Evolutionary conservation across 495 filamentous ascomycete species (phyloP).

Genomic region (Tuber brumale): DNA sequence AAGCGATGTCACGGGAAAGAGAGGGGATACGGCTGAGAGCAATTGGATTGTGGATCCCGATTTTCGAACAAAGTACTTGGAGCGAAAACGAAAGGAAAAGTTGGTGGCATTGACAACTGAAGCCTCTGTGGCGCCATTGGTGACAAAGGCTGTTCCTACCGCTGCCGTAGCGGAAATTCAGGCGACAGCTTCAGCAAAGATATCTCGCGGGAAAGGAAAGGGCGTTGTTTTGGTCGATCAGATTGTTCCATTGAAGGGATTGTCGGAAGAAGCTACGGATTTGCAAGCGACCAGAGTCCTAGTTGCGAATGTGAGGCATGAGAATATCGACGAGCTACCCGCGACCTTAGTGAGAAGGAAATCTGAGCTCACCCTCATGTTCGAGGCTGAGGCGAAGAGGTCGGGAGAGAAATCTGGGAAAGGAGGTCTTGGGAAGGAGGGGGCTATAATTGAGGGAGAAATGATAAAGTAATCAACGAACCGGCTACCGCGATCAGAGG

Average conservation of each 20-base stretch:
- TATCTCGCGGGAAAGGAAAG: constrained; percentile 28
- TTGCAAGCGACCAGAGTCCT: constrained; percentile 5
- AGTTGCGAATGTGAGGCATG: constrained; percentile 15
- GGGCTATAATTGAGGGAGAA: constrained; percentile 28
- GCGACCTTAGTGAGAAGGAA: constrained; percentile 28
- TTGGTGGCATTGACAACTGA: constrained; percentile 20
- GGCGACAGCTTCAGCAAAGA: constrained; percentile 13
- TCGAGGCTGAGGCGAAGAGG: constrained; percentile 32
- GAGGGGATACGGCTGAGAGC: constrained; percentile 12
- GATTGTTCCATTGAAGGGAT: constrained; percentile 36
- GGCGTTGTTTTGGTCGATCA: constrained; percentile 30
- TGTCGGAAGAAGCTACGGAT: constrained; percentile 20
- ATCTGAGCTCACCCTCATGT: constrained; percentile 31
- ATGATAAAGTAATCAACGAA: constrained; percentile 14
- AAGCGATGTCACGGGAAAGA: constrained; percentile 11
- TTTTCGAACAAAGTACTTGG: constrained; percentile 39
- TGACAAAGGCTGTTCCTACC: constrained; percentile 15
- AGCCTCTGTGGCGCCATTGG: not conserved
- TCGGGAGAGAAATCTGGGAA: constrained; percentile 18
- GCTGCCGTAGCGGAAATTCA: constrained; percentile 16
- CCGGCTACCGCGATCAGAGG: not conserved
- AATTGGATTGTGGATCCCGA: constrained; percentile 40
- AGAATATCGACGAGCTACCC: constrained; percentile 22
- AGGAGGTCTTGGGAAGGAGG: constrained; percentile 20
- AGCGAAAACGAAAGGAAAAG: constrained; percentile 36